Evolutionary conservation across 169 alveolate genomes (phyloP).

Genomic region (Eimeria maxima): DNA sequence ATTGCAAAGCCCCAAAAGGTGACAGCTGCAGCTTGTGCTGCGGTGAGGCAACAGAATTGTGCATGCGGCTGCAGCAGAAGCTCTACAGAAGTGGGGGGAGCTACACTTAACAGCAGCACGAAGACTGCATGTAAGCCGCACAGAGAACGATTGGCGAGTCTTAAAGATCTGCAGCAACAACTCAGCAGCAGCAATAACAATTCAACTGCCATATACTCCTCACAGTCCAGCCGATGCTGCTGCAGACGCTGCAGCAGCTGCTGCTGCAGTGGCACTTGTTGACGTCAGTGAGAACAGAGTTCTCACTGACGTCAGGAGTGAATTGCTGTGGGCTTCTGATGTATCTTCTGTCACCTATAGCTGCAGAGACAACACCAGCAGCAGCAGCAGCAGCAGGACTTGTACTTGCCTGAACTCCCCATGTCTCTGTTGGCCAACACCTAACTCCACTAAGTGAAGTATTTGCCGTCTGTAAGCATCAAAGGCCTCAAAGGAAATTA

Average conservation of each 20-base stretch:
- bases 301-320: too few species aligned
- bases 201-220: too few species aligned
- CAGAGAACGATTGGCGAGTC: conserved; percentile 20
- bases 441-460: background rate
- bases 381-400: background rate
- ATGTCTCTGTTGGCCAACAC: background rate
- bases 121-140: background rate
- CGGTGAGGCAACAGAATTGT: conserved; percentile 35
- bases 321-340: too few species aligned
- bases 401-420: background rate
- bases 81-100: conserved; percentile 60
- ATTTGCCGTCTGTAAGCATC: conserved; percentile 35
- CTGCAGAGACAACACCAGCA: background rate
- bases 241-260: background rate
- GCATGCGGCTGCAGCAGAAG: conserved; percentile 47
- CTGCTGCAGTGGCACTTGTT: background rate
- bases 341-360: background rate
- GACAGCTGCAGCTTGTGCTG: background rate
- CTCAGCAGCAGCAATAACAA: background rate
- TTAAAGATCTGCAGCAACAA: conserved; percentile 24
- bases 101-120: conserved; percentile 9
- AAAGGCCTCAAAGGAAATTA: background rate
- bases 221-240: too few species aligned
- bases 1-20: conserved; percentile 49
- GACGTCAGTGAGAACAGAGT: too few species aligned